Evolutionary conservation across 805 yeast species (phyloP).

Genomic region (Pichia cephalocereana): DNA sequence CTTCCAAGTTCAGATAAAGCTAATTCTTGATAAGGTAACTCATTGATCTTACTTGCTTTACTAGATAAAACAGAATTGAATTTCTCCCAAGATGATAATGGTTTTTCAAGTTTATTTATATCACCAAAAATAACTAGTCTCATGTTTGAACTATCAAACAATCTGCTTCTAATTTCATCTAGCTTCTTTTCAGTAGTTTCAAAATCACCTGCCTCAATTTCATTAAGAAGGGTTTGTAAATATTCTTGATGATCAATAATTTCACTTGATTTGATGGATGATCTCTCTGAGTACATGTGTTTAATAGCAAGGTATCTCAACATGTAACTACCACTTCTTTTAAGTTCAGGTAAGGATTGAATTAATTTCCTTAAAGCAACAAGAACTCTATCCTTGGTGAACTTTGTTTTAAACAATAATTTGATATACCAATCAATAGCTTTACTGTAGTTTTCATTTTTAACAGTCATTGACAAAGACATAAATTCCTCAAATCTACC

Average conservation of each 20-base stretch:
- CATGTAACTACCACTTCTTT: conserved; percentile 57
- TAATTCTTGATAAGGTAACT: conserved; percentile 44
- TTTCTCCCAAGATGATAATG: conserved; percentile 51
- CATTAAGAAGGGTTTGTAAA: conserved; percentile 36
- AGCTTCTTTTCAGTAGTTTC: conserved; percentile 38
- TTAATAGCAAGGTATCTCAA: conserved; percentile 46
- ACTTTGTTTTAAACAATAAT: conserved; percentile 54
- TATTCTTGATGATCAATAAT: conserved; percentile 52
- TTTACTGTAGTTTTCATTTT: conserved; percentile 47
- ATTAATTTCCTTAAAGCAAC: conserved; percentile 55
- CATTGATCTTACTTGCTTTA: neutral
- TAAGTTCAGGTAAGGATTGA: conserved; percentile 51
- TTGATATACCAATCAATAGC: conserved; percentile 74
- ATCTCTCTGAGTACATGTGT: conserved; percentile 43
- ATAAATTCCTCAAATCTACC: conserved; percentile 60
- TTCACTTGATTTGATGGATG: conserved; percentile 61
- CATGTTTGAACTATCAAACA: conserved; percentile 51
- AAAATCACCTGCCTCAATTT: conserved; percentile 48
- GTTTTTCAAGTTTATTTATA: conserved; percentile 37
- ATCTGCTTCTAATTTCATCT: conserved; percentile 38
- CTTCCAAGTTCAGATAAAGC: conserved; percentile 50
- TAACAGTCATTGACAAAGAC: conserved; percentile 52
- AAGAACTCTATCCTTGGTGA: conserved; percentile 64
- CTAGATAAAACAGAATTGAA: conserved; percentile 20
- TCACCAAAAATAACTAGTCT: conserved; percentile 70